A percentile compares a stretch with the other conserved stretches of the same genome.
Evolutionary conservation across 2,329 filamentous ascomycete genomes (phyloP).

Genomic region (Aspergillus bombycis): DNA sequence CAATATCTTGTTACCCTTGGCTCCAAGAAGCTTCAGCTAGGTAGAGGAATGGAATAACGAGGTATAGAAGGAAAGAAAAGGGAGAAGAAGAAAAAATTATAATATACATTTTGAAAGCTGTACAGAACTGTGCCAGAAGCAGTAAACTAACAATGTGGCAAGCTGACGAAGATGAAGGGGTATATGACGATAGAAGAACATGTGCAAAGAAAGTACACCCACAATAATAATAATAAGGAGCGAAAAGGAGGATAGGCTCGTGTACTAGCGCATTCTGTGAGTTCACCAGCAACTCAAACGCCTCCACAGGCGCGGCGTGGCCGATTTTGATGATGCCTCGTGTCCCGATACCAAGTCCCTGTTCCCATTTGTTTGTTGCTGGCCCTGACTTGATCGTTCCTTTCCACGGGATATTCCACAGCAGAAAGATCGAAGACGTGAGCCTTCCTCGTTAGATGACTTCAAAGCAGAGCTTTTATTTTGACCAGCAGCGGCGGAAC

Average conservation of each 20-base stretch:
- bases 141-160: not conserved
- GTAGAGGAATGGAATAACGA: not conserved
- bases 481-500: constrained; percentile 17
- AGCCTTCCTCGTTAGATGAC: constrained; percentile 4
- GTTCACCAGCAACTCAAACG: constrained; percentile 18
- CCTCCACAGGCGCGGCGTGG: constrained; percentile 18
- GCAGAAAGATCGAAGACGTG: constrained; percentile 12
- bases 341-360: not conserved
- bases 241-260: not conserved
- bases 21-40: not conserved
- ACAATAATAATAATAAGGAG: not conserved
- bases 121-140: not conserved
- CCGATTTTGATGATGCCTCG: constrained; percentile 6
- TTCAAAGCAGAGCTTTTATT: constrained; percentile 9
- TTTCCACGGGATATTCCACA: constrained; percentile 6
- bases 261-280: constrained; percentile 5
- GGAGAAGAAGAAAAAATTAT: not conserved
- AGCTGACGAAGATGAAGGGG: constrained; percentile 8
- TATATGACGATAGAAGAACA: constrained; percentile 17
- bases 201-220: not conserved
- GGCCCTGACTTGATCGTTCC: not conserved
- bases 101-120: not conserved
- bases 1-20: not conserved
- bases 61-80: not conserved
- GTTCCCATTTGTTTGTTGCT: constrained; percentile 5